Conservation (phyloP, 2,329 filamentous ascomycete genomes). For the Drechslera avenae region DNA sequence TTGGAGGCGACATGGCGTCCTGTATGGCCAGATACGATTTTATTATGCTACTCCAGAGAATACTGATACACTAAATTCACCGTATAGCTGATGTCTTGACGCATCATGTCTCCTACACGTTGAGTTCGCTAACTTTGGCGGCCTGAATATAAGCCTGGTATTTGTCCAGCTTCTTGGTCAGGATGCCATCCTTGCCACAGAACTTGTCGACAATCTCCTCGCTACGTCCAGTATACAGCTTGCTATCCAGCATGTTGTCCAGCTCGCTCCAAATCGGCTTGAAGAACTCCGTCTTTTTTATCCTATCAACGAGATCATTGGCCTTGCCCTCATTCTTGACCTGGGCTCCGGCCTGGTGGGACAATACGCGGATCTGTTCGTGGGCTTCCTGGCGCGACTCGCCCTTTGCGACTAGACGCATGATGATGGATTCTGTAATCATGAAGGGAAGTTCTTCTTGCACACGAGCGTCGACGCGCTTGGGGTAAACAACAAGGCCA, state of each 20-base stretch:
- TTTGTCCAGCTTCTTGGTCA: constrained; percentile 52
- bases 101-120: constrained; percentile 25
- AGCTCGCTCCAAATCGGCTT: constrained; percentile 70
- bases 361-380: constrained; percentile 82
- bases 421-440: constrained; percentile 64
- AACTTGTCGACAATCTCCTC: constrained; percentile 33
- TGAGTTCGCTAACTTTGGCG: constrained; percentile 41
- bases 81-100: too few relatives aligned
- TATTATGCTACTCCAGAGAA: too few relatives aligned
- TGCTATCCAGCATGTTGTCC: constrained; percentile 69
- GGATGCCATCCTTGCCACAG: constrained; percentile 24
- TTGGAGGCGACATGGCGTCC: too few relatives aligned
- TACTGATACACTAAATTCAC: too few relatives aligned
- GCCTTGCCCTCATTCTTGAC: constrained; percentile 74
- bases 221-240: constrained; percentile 63
- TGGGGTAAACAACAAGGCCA: constrained; percentile 76
- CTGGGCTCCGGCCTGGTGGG: constrained; percentile 72
- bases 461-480: constrained; percentile 67
- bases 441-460: constrained; percentile 85
- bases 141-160: constrained; percentile 56
- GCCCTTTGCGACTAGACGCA: constrained; percentile 75
- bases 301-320: constrained; percentile 83
- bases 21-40: too few relatives aligned
- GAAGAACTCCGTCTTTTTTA: constrained; percentile 76
- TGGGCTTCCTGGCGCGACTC: constrained; percentile 80